phyloP scores from a whole-genome alignment of 305 asterid genomes.

The Caryopteris hybrid region DNA sequence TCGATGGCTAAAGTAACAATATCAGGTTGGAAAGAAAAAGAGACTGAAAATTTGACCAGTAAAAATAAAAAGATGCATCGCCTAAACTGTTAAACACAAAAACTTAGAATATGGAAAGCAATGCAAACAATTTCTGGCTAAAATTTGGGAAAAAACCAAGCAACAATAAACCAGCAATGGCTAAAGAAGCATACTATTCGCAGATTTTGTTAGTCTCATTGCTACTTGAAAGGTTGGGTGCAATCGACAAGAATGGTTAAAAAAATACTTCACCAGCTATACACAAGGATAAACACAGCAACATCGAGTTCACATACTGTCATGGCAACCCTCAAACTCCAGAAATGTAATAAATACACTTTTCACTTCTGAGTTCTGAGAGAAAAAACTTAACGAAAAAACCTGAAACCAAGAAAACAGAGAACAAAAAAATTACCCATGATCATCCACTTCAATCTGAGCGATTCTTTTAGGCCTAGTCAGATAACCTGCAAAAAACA shows the following conservation, averaged over 20 bases:
- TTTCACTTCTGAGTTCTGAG: neutral
- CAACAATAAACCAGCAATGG: neutral
- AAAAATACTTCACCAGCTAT: neutral
- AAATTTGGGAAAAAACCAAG: neutral
- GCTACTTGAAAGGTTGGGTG: neutral
- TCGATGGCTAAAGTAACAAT: slow-evolving; percentile 58
- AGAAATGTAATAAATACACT: neutral
- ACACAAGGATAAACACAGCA: neutral
- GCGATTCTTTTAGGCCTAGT: slow-evolving; percentile 66
- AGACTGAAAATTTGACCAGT: neutral
- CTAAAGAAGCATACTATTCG: neutral
- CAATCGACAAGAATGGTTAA: neutral
- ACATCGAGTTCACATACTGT: neutral
- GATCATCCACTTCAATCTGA: slow-evolving; percentile 59
- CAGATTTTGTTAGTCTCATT: neutral
- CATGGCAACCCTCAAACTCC: slow-evolving; percentile 5
- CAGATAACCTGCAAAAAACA: slow-evolving; percentile 48
- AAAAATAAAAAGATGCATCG: slow-evolving; percentile 4
- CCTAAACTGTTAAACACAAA: neutral
- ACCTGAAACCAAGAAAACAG: neutral
- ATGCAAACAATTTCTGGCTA: neutral
- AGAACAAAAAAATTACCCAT: slow-evolving; percentile 50
- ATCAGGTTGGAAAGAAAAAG: slow-evolving; percentile 17
- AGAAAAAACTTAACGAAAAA: neutral
- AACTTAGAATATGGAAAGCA: slow-evolving; percentile 1